Conservation (phyloP, 805 yeast genomes). For the Saccharomyces jurei region DNA sequence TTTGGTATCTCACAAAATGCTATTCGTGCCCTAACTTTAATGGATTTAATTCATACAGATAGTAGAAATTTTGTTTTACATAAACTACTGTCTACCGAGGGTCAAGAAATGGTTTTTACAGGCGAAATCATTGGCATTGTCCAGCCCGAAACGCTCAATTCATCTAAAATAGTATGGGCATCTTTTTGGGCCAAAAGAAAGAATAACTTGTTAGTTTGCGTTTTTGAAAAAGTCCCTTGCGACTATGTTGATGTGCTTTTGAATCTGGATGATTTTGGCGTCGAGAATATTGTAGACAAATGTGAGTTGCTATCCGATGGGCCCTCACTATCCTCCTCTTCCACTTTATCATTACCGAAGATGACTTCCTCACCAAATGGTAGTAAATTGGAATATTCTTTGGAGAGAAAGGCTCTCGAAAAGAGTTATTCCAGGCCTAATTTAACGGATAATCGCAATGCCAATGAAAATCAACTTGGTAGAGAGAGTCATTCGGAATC, state of each 20-base stretch:
- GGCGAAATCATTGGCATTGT: constrained; percentile 81
- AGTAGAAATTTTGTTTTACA: constrained; percentile 62
- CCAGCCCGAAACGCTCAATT: constrained; percentile 37
- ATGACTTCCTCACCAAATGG: constrained; percentile 48
- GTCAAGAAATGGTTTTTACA: constrained; percentile 51
- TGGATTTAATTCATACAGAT: constrained; percentile 73
- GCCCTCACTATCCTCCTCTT: constrained; percentile 33
- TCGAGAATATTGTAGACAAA: constrained; percentile 21
- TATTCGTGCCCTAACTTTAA: constrained; percentile 51
- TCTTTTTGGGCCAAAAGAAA: constrained; percentile 84
- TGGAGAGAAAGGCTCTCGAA: background rate
- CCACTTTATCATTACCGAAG: constrained; percentile 66
- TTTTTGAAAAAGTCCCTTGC: constrained; percentile 78
- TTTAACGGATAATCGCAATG: background rate
- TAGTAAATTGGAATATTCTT: background rate
- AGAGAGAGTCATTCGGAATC: background rate
- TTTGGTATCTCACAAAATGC: constrained; percentile 71
- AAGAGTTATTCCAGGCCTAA: background rate
- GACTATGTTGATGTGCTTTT: constrained; percentile 54
- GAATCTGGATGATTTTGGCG: constrained; percentile 25
- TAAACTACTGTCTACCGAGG: constrained; percentile 36
- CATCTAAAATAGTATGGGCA: constrained; percentile 59
- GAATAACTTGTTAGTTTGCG: constrained; percentile 64
- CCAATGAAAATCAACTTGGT: background rate
- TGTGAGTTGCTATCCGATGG: constrained; percentile 11